Conservation (phyloP, 169 alveolate species). For the Cryptosporidium viatorum region DNA sequence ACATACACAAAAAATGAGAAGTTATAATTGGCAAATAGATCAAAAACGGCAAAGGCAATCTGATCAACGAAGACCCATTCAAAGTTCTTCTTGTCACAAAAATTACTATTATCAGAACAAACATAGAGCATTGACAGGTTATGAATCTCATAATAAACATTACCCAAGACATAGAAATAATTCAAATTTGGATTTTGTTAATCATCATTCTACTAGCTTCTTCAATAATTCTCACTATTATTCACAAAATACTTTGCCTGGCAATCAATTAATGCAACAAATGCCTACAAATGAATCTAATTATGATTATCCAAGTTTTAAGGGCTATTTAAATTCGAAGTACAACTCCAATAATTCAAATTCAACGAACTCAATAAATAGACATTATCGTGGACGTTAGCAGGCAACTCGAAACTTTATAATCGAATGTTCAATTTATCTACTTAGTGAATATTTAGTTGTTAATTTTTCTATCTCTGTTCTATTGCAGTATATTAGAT, state of each 20-base stretch:
- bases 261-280: not conserved
- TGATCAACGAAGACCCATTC: slow-evolving; percentile 12
- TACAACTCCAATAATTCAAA: not conserved
- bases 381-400: slow-evolving; percentile 31
- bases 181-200: not conserved
- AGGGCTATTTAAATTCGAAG: slow-evolving; percentile 14
- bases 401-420: not conserved
- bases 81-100: not conserved
- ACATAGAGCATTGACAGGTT: not conserved
- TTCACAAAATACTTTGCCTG: not conserved
- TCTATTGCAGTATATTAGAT: not conserved
- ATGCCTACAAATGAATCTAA: not conserved
- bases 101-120: slow-evolving; percentile 12
- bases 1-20: not conserved
- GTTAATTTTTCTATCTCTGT: not conserved
- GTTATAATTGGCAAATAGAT: slow-evolving; percentile 28
- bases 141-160: slow-evolving; percentile 20
- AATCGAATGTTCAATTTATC: not conserved
- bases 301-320: not conserved
- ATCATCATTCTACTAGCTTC: not conserved
- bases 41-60: slow-evolving; percentile 26
- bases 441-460: not conserved
- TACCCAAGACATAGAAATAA: slow-evolving; percentile 12
- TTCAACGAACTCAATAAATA: not conserved
- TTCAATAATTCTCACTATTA: slow-evolving; percentile 16